Evolutionary conservation across 768 basidiomycete species (phyloP), one percentile per base, ranked within the genome.

Genomic region (Lentinus tigrinus): DNA sequence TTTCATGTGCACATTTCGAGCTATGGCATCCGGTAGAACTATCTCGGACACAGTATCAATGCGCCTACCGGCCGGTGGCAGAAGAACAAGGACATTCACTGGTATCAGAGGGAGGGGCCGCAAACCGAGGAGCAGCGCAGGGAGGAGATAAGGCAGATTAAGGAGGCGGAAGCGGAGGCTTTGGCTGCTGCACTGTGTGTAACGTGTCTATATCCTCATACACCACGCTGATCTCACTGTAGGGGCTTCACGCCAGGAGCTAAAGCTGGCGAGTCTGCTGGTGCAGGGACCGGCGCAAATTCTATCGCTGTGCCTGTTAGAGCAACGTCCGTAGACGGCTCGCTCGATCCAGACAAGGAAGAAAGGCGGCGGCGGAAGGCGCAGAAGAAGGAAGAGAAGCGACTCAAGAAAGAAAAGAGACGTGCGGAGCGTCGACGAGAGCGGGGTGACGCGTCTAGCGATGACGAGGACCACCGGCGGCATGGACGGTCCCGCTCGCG

Each of bases 21-120:
- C 52, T 38, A 21, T 14, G 21, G 8, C 6, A 23, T 13, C 21
- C 14, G 16, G 31, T 67, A 98, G 89, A 88, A 97, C 74, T 98
- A 98, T 72, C 85, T 98, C 3, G 95, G 95, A 4, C 93, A 96
- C 70, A 91, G 91, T 52, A 84, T 97, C 75, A 95, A 95, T 68
- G 95, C 95, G 2, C 95, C 95, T 0, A 92, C 92, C 1, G 95
- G 95, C 1, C 80, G 95, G 47, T 98, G 95, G 95, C 95, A 97
- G 75, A 95, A 95, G 75, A 93, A 94, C 77, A 94, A 95, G 71
- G 95, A 98, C 67, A 76, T 98, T 16, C 95, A 96, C 67, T 98
- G 95, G 95, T 98, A 96, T 69, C 83, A 77, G 65, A 85, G 95
- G 27, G 92, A 94, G 4, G 26, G 60, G 34, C 66, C 69, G 1